Percentiles rank a stretch among this genome's conserved stretches.
Evolutionary conservation across 2,329 filamentous ascomycete species (phyloP).

Genomic region (Laburnicola sp.): DNA sequence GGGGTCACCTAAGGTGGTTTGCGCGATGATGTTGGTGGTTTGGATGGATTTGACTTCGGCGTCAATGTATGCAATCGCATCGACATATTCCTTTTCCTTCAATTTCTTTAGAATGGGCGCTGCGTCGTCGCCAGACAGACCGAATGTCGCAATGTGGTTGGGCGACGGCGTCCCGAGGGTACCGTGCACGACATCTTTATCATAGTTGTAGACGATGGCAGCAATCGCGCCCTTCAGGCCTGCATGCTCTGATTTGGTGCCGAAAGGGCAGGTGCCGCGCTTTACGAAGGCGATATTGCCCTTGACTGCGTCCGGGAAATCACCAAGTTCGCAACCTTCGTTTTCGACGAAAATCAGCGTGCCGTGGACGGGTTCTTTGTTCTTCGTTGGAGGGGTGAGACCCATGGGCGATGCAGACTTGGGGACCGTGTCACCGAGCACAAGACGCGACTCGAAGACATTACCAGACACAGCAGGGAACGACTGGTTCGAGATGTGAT

Average conservation of each 20-base stretch:
- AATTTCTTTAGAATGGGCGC: constrained; percentile 55
- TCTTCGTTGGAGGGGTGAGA: constrained; percentile 41
- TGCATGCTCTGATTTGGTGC: constrained; percentile 69
- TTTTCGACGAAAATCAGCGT: constrained; percentile 40
- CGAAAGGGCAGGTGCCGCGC: constrained; percentile 73
- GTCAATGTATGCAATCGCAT: constrained; percentile 52
- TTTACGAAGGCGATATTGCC: constrained; percentile 73
- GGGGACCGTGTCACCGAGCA: constrained; percentile 38
- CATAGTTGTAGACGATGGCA: constrained; percentile 76
- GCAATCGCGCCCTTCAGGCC: constrained; percentile 71
- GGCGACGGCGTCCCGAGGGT: constrained; percentile 67
- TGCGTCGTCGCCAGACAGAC: constrained; percentile 65
- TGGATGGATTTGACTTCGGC: constrained; percentile 53
- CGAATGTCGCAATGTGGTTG: constrained; percentile 69
- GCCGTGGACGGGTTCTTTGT: constrained; percentile 43
- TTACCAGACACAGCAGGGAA: constrained; percentile 43
- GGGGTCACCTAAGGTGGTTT: constrained; percentile 44
- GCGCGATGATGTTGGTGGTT: constrained; percentile 51
- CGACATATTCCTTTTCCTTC: constrained; percentile 53
- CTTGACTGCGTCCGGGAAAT: constrained; percentile 63
- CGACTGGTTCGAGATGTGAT: constrained; percentile 44
- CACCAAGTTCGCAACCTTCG: constrained; percentile 45
- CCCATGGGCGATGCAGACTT: constrained; percentile 43
- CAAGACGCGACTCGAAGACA: constrained; percentile 43
- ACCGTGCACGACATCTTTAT: constrained; percentile 62